These are phyloP conservation scores for Fusarium nisikadoi DNA, from an alignment of 2,329 filamentous ascomycete species.

Conservation along the genomic window DNA sequence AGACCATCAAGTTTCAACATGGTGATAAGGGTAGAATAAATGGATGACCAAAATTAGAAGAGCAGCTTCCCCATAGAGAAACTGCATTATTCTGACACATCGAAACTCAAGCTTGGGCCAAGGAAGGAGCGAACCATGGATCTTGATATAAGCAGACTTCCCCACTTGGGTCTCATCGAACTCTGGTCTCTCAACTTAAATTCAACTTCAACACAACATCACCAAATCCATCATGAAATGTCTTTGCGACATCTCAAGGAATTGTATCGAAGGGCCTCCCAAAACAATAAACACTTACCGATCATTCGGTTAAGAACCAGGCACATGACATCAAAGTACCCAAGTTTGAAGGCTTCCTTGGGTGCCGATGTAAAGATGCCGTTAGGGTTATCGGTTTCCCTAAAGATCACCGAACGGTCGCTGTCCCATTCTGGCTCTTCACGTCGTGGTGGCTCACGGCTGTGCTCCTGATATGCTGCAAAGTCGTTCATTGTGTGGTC, in stretches of 20 bases:
- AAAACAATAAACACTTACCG: slow-evolving; percentile 41
- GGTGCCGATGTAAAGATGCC: slow-evolving; percentile 50
- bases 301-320: slow-evolving; percentile 53
- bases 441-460: background rate
- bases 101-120: slow-evolving; percentile 23
- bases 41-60: background rate
- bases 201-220: slow-evolving; percentile 36
- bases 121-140: slow-evolving; percentile 19
- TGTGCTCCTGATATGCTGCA: slow-evolving; percentile 29
- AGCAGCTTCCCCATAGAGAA: background rate
- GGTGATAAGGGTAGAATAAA: background rate
- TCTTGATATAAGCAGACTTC: slow-evolving; percentile 18
- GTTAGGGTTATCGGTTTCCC: slow-evolving; percentile 36
- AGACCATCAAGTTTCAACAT: background rate
- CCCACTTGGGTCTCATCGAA: slow-evolving; percentile 37
- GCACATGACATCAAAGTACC: slow-evolving; percentile 51
- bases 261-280: rapidly evolving
- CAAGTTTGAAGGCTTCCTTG: slow-evolving; percentile 49
- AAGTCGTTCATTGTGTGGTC: slow-evolving; percentile 45
- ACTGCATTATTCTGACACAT: slow-evolving; percentile 23
- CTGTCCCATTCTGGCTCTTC: slow-evolving; percentile 26
- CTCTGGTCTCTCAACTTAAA: slow-evolving; percentile 27
- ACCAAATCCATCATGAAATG: background rate
- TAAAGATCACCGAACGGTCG: slow-evolving; percentile 32
- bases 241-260: background rate